Conservation (phyloP, 176 grass and related monocot species). For the Oryza meridionalis region DNA sequence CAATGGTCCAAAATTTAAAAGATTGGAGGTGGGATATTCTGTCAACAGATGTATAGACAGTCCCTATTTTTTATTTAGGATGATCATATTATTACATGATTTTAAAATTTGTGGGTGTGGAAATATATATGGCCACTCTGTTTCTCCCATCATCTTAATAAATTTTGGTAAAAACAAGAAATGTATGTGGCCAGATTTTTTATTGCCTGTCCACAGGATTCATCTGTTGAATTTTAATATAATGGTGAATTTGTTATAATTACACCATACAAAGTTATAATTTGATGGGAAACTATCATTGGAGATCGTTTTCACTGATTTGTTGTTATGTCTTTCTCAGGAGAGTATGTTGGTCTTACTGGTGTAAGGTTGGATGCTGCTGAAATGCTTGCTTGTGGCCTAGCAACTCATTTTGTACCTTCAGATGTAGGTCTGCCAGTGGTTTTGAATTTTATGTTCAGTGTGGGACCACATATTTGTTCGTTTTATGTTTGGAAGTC, state of each 20-base stretch:
- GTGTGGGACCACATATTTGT: conserved; percentile 2
- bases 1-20: too few species aligned
- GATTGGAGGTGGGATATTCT: too few species aligned
- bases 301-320: conserved; percentile 31
- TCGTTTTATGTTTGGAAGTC: background rate
- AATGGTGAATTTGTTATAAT: background rate
- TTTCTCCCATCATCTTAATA: background rate
- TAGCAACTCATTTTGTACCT: conserved; percentile 92
- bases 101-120: background rate
- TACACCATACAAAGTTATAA: conserved; percentile 23
- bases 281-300: background rate
- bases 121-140: background rate
- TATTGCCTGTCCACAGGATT: background rate
- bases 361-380: conserved; percentile 83
- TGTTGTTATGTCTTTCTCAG: conserved; percentile 55
- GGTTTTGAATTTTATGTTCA: conserved; percentile 14
- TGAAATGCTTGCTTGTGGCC: conserved; percentile 94
- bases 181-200: conserved; percentile 2
- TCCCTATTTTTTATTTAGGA: background rate
- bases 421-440: conserved; percentile 59
- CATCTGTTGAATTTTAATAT: background rate
- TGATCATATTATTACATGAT: background rate
- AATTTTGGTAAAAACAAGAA: background rate
- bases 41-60: too few species aligned
- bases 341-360: conserved; percentile 92